phyloP scores from a whole-genome alignment of 306 rosid species.

The Trichosanthes cucumerina region DNA sequence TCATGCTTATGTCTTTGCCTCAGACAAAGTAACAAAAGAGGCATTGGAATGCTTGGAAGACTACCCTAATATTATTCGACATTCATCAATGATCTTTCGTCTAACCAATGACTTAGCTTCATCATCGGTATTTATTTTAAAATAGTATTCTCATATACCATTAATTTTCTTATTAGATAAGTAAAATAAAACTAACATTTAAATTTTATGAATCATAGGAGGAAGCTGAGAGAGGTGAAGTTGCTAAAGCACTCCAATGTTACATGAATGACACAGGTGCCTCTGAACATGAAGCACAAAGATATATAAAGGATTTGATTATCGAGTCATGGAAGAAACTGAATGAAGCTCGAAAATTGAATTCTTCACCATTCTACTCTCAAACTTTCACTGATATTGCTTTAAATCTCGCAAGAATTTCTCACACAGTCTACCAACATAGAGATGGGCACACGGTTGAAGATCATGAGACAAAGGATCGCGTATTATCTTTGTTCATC shows the following conservation, averaged over 20 bases:
- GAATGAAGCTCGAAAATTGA: not conserved
- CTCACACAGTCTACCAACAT: not conserved
- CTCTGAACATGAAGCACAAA: conserved; percentile 14
- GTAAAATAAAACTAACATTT: not conserved
- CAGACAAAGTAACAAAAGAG: not conserved
- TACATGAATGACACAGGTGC: conserved; percentile 26
- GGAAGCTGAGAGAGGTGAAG: conserved; percentile 14
- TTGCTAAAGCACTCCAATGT: conserved; percentile 22
- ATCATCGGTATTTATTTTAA: not conserved
- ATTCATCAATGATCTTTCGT: conserved; percentile 5
- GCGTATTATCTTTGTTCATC: not conserved
- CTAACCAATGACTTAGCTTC: conserved; percentile 22
- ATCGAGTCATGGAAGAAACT: conserved; percentile 13
- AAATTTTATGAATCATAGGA: not conserved
- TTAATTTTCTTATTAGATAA: too few relatives aligned
- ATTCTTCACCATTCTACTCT: not conserved
- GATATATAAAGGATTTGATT: conserved; percentile 7
- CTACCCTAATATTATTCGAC: not conserved
- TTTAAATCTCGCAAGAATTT: conserved; percentile 1
- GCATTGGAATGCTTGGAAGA: conserved; percentile 3
- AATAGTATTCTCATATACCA: too few relatives aligned
- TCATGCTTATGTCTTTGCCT: conserved; percentile 10
- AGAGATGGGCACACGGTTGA: conserved; percentile 1
- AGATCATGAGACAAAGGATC: not conserved
- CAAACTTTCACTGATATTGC: not conserved